These are phyloP conservation scores for Helichrysum umbraculigerum DNA, from an alignment of 129 eudicot genomes.

Conservation along the genomic window DNA sequence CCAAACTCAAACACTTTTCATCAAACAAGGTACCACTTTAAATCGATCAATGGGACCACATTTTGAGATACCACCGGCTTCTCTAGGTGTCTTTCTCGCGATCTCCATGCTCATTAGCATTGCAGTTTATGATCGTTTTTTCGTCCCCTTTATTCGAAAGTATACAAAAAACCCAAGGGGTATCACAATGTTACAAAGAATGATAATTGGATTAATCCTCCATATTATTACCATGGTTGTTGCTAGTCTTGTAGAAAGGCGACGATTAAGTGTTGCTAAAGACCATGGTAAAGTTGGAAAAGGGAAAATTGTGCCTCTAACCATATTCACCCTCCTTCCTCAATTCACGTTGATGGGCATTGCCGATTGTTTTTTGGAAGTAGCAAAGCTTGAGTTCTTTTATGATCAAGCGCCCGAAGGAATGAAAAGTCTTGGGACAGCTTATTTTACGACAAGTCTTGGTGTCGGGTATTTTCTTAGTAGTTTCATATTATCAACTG, in stretches of 20 bases:
- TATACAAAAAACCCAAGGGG: slow-evolving; percentile 63
- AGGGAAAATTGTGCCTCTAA: slow-evolving; percentile 40
- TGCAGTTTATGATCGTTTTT: slow-evolving; percentile 46
- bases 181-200: slow-evolving; percentile 51
- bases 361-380: slow-evolving; percentile 44
- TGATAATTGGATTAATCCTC: slow-evolving; percentile 48
- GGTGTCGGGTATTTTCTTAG: slow-evolving; percentile 65
- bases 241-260: slow-evolving; percentile 45
- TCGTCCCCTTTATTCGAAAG: slow-evolving; percentile 34
- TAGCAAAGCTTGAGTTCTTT: slow-evolving; percentile 66
- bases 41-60: slow-evolving; percentile 34
- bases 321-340: slow-evolving; percentile 55
- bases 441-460: slow-evolving; percentile 51
- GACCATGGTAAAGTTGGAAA: slow-evolving; percentile 28
- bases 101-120: slow-evolving; percentile 45
- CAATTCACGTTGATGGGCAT: slow-evolving; percentile 48
- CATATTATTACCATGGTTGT: slow-evolving; percentile 39
- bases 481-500: slow-evolving; percentile 52
- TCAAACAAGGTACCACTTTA: slow-evolving; percentile 62
- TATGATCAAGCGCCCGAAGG: no score
- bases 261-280: slow-evolving; percentile 34
- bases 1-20: slow-evolving; percentile 49
- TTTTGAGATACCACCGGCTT: slow-evolving; percentile 44
- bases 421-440: slow-evolving; percentile 42
- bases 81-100: slow-evolving; percentile 48